A percentile compares a stretch with the other conserved stretches of the same genome.
phyloP scores from a whole-genome alignment of 2,329 filamentous ascomycete genomes.

The Neoascochyta sp. region DNA sequence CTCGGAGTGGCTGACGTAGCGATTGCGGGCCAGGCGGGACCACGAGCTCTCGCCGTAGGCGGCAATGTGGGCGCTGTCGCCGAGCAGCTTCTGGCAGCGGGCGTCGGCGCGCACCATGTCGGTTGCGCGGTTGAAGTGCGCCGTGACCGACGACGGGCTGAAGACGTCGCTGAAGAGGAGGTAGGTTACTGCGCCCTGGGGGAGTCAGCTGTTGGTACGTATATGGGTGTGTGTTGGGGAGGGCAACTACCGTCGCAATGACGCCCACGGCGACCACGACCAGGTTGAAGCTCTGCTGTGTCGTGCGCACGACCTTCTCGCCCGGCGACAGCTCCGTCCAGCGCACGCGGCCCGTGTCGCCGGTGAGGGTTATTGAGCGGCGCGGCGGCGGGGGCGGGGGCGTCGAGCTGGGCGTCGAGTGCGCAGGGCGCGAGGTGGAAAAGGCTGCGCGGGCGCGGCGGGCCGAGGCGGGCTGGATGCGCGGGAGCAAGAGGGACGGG shows the following conservation, averaged over 20 bases:
- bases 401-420: conserved; percentile 26
- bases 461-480: conserved; percentile 13
- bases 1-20: conserved; percentile 59
- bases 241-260: conserved; percentile 63
- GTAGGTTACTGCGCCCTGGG: conserved; percentile 64
- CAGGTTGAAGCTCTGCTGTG: conserved; percentile 88
- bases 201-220: conserved; percentile 1
- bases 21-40: conserved; percentile 73
- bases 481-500: conserved; percentile 20
- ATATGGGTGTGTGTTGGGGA: not conserved
- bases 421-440: conserved; percentile 21
- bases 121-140: conserved; percentile 83
- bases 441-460: conserved; percentile 19
- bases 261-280: conserved; percentile 71
- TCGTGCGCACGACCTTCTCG: conserved; percentile 81
- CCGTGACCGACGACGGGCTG: conserved; percentile 70
- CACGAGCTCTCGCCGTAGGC: conserved; percentile 77
- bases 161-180: conserved; percentile 38
- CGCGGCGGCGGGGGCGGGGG: conserved; percentile 50
- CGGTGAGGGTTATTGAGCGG: conserved; percentile 74
- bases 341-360: conserved; percentile 76
- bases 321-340: conserved; percentile 72
- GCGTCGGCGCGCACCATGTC: conserved; percentile 71
- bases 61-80: conserved; percentile 67
- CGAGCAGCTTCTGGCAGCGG: conserved; percentile 69